phyloP scores from a whole-genome alignment of 768 basidiomycete genomes.

The Mycena pura region DNA sequence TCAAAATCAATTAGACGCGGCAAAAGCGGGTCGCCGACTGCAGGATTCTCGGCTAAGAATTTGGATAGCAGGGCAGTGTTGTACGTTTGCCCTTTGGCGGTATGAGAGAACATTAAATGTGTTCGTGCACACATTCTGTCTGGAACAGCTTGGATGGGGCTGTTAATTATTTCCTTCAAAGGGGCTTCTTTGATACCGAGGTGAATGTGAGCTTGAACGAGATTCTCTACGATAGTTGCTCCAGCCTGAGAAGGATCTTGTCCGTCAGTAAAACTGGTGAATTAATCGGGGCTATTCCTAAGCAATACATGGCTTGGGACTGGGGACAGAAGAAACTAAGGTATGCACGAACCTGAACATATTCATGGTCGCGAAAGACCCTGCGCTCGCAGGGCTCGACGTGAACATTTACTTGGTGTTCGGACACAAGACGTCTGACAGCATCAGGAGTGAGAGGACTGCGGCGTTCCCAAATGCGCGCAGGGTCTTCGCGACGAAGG shows the following conservation, averaged over 20 bases:
- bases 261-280: slow-evolving; percentile 15
- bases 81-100: slow-evolving; percentile 85
- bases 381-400: slow-evolving; percentile 80
- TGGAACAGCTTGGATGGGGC: slow-evolving; percentile 38
- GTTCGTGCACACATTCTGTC: slow-evolving; percentile 52
- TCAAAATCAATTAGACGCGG: slow-evolving; percentile 86
- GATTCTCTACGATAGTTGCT: slow-evolving; percentile 63
- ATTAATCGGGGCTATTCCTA: background rate
- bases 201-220: slow-evolving; percentile 73
- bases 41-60: slow-evolving; percentile 49
- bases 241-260: slow-evolving; percentile 65
- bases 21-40: slow-evolving; percentile 22
- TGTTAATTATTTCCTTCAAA: slow-evolving; percentile 61
- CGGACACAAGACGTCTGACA: slow-evolving; percentile 64
- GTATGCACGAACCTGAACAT: slow-evolving; percentile 60
- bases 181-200: slow-evolving; percentile 92
- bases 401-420: slow-evolving; percentile 67
- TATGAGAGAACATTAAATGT: slow-evolving; percentile 93
- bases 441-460: slow-evolving; percentile 82
- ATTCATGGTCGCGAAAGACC: slow-evolving; percentile 71
- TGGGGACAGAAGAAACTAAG: background rate
- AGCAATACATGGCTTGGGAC: background rate
- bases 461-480: slow-evolving; percentile 86
- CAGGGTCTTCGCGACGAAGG: slow-evolving; percentile 74
- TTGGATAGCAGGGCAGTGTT: slow-evolving; percentile 80